Base-by-base conservation (phyloP, 2,329 filamentous ascomycete genomes). In the Fusarium albosuccineum region DNA sequence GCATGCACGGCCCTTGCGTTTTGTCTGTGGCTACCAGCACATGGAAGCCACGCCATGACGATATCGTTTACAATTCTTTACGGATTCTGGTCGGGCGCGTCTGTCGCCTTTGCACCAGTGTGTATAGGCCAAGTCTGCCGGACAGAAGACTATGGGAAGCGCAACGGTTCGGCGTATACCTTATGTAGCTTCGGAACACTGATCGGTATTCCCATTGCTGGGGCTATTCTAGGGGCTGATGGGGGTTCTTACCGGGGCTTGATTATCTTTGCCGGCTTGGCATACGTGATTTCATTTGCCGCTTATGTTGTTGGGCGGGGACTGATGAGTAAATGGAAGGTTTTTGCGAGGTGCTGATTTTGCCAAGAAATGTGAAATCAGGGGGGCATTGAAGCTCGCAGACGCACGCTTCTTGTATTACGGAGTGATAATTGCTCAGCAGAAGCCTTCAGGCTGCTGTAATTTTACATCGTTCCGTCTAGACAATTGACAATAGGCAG, bases 121-220 rank as follows among this genome's bases (percentile, higher is more conserved):
- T 52, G 49, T 13, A 40, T 52, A 11, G 27, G 49, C 6, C 49
- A 30, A n/a, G 37, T 52, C 3, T 52, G 49, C 27, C 22, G n/a
- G 27, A 52, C 36, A 9, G 50, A 53, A 13, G 50, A 42, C 29
- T 42, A 53, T 6, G 50, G 37, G 9, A 42, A 53, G 22, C 36
- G 50, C 8, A 42, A 53, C 29, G 50, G 37, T 14, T 42, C 37
- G 7, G 50, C 37, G 17, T 53, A 53, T 42, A 53, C 50, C 6
- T 27, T 53, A 9, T 22, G 30, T n/a, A 53, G 50, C n/a, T 41
- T 53, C 6, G 50, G 50, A 4, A 53, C 50, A 4, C 37, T 53
- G 7, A 26, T 53, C 10, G 50, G 50, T 13, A 53, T 53, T 33
- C 50, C 50, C 13, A 42, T 53, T n/a, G 59, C 53, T 17, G 59